phyloP scores from a whole-genome alignment of 2,329 filamentous ascomycete species.

The Verticillium zaregamsianum region DNA sequence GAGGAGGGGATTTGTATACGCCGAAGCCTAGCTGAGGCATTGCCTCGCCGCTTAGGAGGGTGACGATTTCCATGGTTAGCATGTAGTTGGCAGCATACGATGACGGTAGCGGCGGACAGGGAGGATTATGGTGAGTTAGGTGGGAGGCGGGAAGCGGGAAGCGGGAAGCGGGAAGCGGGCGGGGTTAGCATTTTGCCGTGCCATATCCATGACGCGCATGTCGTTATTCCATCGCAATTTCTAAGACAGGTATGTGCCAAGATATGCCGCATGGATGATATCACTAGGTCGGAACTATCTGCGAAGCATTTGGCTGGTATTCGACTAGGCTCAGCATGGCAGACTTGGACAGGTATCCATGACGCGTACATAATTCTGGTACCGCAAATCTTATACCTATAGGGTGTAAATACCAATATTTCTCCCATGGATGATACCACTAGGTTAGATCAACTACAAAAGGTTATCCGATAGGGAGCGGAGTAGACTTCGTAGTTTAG shows the following conservation, averaged over 20 bases:
- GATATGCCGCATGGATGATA: too few relatives aligned
- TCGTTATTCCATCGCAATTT: too few relatives aligned
- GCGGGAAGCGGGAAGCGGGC: too few relatives aligned
- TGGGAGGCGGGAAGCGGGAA: too few relatives aligned
- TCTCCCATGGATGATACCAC: neutral
- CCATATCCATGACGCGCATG: too few relatives aligned
- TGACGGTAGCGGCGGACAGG: neutral
- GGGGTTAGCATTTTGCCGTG: too few relatives aligned
- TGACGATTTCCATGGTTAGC: slow-evolving; percentile 7
- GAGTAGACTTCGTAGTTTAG: neutral
- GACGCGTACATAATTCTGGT: neutral
- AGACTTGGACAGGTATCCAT: neutral
- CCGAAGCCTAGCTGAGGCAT: slow-evolving; percentile 70
- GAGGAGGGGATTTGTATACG: slow-evolving; percentile 57
- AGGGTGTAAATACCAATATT: neutral
- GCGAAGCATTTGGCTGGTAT: too few relatives aligned
- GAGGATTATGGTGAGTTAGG: neutral
- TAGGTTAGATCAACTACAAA: neutral
- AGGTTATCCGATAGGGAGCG: neutral
- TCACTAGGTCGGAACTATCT: too few relatives aligned
- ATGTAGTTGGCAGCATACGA: neutral
- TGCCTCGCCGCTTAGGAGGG: slow-evolving; percentile 18
- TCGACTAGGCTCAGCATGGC: too few relatives aligned
- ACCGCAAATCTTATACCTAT: neutral
- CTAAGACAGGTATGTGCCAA: too few relatives aligned